phyloP scores from a whole-genome alignment of 2,329 filamentous ascomycete species.

The Neofusicoccum ribis region DNA sequence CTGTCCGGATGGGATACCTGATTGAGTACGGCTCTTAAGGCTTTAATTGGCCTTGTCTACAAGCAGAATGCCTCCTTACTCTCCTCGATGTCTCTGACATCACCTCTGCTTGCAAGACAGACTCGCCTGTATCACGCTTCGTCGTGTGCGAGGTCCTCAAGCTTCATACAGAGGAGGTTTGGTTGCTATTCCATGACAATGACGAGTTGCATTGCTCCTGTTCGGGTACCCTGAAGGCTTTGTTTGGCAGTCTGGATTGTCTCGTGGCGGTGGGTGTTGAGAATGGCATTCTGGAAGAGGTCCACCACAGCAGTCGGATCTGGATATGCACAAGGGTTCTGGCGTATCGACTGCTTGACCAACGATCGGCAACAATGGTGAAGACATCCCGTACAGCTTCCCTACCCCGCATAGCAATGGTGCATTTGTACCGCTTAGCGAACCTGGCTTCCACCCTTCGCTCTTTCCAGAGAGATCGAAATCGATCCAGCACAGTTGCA shows the following conservation, averaged over 20 bases:
- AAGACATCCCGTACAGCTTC: slow-evolving; percentile 53
- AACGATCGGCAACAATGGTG: slow-evolving; percentile 25
- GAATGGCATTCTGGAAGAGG: slow-evolving; percentile 9
- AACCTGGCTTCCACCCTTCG: slow-evolving; percentile 46
- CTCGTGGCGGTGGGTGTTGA: slow-evolving; percentile 3
- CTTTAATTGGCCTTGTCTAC: slow-evolving; percentile 37
- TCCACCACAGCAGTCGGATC: slow-evolving; percentile 27
- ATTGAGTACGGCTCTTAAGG: slow-evolving; percentile 41
- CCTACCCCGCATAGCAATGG: slow-evolving; percentile 39
- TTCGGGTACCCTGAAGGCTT: slow-evolving; percentile 28
- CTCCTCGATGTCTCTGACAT: slow-evolving; percentile 29
- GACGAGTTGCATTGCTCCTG: slow-evolving; percentile 42
- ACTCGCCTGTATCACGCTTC: slow-evolving; percentile 59
- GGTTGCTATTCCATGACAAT: slow-evolving; percentile 26
- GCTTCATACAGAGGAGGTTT: slow-evolving; percentile 39
- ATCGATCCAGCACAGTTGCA: slow-evolving; percentile 41
- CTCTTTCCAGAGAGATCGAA: slow-evolving; percentile 22
- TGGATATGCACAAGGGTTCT: slow-evolving; percentile 27
- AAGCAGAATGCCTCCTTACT: slow-evolving; percentile 43
- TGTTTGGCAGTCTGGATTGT: neutral
- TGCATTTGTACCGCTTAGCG: slow-evolving; percentile 19
- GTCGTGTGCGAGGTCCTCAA: slow-evolving; percentile 56
- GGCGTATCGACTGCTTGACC: slow-evolving; percentile 10
- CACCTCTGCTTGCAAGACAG: slow-evolving; percentile 41
- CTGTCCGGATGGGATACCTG: neutral